phyloP scores from a whole-genome alignment of 1,139 yeast species.

The Pneumocystis carinii region DNA sequence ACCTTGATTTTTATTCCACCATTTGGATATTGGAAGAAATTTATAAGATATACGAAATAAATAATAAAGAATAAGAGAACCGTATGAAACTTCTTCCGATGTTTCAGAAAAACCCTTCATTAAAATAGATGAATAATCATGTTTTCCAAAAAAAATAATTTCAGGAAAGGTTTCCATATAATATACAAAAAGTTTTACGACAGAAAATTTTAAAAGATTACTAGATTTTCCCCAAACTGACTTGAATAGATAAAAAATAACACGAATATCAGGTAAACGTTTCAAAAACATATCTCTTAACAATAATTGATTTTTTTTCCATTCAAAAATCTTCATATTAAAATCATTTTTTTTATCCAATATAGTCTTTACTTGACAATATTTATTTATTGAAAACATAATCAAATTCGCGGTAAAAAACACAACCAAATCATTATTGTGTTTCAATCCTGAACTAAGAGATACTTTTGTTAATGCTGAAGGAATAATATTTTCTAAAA shows the following conservation, averaged over 20 bases:
- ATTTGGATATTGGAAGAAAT: neutral
- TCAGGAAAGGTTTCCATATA: neutral
- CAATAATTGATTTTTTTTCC: neutral
- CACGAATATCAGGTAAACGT: slow-evolving; percentile 10
- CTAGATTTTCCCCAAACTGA: slow-evolving; percentile 23
- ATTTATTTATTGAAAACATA: slow-evolving; percentile 39
- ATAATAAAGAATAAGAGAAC: neutral
- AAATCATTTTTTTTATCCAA: slow-evolving; percentile 25
- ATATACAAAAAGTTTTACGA: neutral
- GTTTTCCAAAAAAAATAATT: neutral
- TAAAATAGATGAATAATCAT: neutral
- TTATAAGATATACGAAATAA: neutral
- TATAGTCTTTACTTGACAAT: slow-evolving; percentile 24
- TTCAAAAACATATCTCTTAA: slow-evolving; percentile 5
- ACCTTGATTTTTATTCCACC: neutral
- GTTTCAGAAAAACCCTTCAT: neutral
- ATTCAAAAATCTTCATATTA: neutral
- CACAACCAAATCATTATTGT: slow-evolving; percentile 41
- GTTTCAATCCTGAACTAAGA: slow-evolving; percentile 43
- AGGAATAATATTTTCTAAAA: slow-evolving; percentile 50
- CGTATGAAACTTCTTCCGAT: neutral
- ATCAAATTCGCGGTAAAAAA: slow-evolving; percentile 54
- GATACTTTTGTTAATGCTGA: slow-evolving; percentile 46
- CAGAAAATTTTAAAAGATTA: neutral
- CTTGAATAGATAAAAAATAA: slow-evolving; percentile 20